Percentiles rank a stretch among this genome's conserved stretches.
phyloP scores from a whole-genome alignment of 257 asterid genomes.

The Ajuga chamaepitys region DNA sequence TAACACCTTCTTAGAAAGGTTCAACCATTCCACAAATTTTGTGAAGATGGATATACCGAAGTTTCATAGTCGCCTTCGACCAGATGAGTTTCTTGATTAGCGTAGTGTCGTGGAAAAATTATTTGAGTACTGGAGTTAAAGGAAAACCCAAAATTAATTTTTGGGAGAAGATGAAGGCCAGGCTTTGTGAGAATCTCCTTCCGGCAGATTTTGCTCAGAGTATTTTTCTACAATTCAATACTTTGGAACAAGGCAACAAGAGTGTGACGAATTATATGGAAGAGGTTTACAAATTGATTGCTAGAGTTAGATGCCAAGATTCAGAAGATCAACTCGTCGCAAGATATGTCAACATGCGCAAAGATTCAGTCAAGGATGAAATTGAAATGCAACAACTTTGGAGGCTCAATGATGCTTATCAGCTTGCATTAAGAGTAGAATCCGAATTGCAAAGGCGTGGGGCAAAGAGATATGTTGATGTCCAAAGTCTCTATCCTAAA shows the following conservation, averaged over 20 bases:
- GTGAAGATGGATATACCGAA: neutral
- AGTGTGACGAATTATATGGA: neutral
- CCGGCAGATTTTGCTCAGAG: neutral
- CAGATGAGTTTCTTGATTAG: constrained; percentile 7
- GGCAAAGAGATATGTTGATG: too few species aligned
- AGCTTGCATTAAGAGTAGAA: too few species aligned
- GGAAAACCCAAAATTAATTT: neutral
- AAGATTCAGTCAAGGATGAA: neutral
- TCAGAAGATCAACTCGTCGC: neutral
- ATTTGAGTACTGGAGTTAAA: neutral
- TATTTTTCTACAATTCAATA: constrained; percentile 2
- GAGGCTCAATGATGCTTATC: neutral
- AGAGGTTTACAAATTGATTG: neutral
- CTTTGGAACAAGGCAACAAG: neutral
- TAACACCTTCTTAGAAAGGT: neutral
- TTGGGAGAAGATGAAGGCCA: neutral
- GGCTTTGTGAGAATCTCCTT: neutral
- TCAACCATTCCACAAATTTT: neutral
- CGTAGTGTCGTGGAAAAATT: neutral
- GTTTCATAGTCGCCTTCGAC: constrained; percentile 7
- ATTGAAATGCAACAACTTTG: neutral
- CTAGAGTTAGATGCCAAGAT: neutral
- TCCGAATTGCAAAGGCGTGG: too few species aligned
- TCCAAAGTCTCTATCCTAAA: too few species aligned
- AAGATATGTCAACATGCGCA: neutral